Percentiles rank a stretch among this genome's conserved stretches.
These are phyloP conservation scores for Starmera amethionina DNA, from an alignment of 805 yeast genomes.

Conservation along the genomic window DNA sequence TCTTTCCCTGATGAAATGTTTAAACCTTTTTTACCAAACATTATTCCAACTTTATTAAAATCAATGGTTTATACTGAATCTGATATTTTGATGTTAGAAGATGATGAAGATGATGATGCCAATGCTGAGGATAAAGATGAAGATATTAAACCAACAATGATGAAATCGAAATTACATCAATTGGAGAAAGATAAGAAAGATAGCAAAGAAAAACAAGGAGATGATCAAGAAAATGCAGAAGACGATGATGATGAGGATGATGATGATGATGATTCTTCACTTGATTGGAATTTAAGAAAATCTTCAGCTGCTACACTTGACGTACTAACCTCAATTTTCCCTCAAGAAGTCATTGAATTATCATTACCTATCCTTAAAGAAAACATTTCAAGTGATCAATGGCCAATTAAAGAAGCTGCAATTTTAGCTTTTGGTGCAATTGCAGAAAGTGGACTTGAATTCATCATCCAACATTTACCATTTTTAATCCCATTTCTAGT, in stretches of 20 bases:
- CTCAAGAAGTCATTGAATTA: slow-evolving; percentile 54
- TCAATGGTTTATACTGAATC: slow-evolving; percentile 86
- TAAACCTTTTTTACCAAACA: slow-evolving; percentile 43
- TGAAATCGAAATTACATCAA: slow-evolving; percentile 38
- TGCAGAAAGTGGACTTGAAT: slow-evolving; percentile 76
- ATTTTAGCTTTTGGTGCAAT: slow-evolving; percentile 93
- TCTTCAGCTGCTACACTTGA: slow-evolving; percentile 94
- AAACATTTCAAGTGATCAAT: slow-evolving; percentile 55
- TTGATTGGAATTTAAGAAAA: slow-evolving; percentile 86
- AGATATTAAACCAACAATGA: slow-evolving; percentile 78
- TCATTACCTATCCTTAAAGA: slow-evolving; percentile 71
- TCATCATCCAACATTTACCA: slow-evolving; percentile 64
- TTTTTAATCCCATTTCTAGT: slow-evolving; percentile 77
- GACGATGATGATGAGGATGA: slow-evolving; percentile 67
- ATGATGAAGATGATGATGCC: slow-evolving; percentile 62
- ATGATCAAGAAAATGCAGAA: slow-evolving; percentile 39
- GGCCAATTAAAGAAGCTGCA: slow-evolving; percentile 92
- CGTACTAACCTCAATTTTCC: slow-evolving; percentile 57
- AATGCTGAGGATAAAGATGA: slow-evolving; percentile 88
- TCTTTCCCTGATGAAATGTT: slow-evolving; percentile 44
- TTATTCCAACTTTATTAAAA: slow-evolving; percentile 69
- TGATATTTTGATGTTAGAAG: slow-evolving; percentile 61
- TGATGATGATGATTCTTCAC: slow-evolving; percentile 54
- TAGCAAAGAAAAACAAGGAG: slow-evolving; percentile 5
- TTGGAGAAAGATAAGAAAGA: slow-evolving; percentile 12